Base-by-base conservation (phyloP, 108 stramenopile species). In the Cafeteria roenbergensis region DNA sequence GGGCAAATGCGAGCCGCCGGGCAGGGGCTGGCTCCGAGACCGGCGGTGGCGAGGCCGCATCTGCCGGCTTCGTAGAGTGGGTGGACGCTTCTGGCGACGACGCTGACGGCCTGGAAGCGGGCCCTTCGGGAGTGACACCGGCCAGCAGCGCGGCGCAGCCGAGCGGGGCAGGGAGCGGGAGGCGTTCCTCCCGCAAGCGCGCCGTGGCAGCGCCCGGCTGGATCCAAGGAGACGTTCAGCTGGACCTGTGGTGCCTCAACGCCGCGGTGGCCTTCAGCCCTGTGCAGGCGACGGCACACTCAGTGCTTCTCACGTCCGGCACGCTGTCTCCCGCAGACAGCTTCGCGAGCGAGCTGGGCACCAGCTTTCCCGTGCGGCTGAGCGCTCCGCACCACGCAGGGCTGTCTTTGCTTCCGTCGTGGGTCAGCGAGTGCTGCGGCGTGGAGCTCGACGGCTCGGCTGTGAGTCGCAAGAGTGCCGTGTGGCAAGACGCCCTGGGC, bases 221-320 rank as follows among this genome's bases (percentile, higher is more conserved):
- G n/a, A n/a, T n/a, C n/a, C n/a, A n/a, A n/a, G n/a, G n/a, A n/a
- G n/a, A n/a, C n/a, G 58, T 59, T 4, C 30, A 59, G 31, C 58
- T 59, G 9, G 22, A 22, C 32, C 58, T 59, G 22, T 21, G 29
- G 32, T 31, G 29, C 26, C 29, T 59, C 30, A 59, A 59, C 1
- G 30, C 58, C 2, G 58, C 30, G 0, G 58, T n/a, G 28, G 58
- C 32, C n/a, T 59, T 59, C 34, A 28, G 32, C 34, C 30, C 0
- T 22, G 34, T 59, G 30, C 20, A 28, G 22, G n/a, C 20, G 22
- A 59, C 32, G 0, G 32, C 58, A 0, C 58, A 59, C 34, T 59
- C 58, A 3, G 58, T 59, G 58, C 17, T 59, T 28, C 30, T 59
- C 34, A 31, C 58, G 14, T 59, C 58, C 14, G 58, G 58, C 32